Evolutionary conservation across 345 rosid genomes (phyloP), one percentile per base, ranked within the genome.

Genomic region (Eucalyptus globulus): DNA sequence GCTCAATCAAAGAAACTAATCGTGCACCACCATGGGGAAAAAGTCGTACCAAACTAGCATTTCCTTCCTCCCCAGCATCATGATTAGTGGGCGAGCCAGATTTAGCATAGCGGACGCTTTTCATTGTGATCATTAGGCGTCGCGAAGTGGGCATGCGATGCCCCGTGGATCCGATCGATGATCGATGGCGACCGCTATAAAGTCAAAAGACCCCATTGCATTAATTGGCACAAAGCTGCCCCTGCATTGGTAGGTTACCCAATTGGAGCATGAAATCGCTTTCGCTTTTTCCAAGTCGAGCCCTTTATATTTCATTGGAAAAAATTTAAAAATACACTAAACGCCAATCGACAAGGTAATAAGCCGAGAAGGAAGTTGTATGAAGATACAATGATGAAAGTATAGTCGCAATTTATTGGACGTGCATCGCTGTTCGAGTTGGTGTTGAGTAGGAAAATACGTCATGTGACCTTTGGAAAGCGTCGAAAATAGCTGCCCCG

Each of bases 271-370:
- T 19, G 83, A 21, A 37, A 76, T 19, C 43, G 45, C 83, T 76
- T 76, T 76, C 24, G 81, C 81, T 37, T 37, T 31, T 37, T 19
- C 40, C 5, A 5, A 37, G 15, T 37, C 8, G 27, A 11, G 43
- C 83, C 62, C 29, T 72, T 72, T 11, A 2, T 19, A 19, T 19
- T 76, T 76, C 14, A 12, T 3, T 0, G 81, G 26, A 5, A 34
- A 14, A 1, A 3, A 3, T 10, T 34, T 69, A 1, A 19, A 34
- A 72, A 19, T 5, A 3, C 3, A 37, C 13, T 24, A 2, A 34
- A 10, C 27, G 7, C 26, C 12, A 3, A 21, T 6, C 47, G 26
- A 21, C 27, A 17, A 69, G 80, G 3, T 69, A 69, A 31, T 37
- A 2, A 72, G 27, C 7, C 14, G 45, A 10, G 83, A 17, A 2